Percentiles rank a stretch among this genome's conserved stretches.
Evolutionary conservation across 1,139 yeast species (phyloP).

Genomic region (Nakaseomyces glabratus): DNA sequence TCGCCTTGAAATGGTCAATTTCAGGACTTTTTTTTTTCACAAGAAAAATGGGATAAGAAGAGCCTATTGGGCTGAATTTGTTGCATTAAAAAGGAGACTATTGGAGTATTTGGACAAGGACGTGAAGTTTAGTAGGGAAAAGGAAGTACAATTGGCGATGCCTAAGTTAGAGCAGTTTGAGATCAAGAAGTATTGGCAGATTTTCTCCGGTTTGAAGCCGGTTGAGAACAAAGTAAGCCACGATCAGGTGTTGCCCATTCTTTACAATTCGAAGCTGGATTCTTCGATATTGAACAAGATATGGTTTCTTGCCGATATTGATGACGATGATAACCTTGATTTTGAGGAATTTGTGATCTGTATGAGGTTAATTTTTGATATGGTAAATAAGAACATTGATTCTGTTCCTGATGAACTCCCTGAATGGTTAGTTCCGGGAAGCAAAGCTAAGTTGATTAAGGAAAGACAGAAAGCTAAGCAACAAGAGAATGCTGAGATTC

Average conservation of each 20-base stretch:
- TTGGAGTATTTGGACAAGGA: no score
- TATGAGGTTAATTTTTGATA: slow-evolving; percentile 87
- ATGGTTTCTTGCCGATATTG: slow-evolving; percentile 92
- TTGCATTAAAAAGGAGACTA: no score
- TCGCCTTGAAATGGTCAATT: no score
- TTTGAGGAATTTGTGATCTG: slow-evolving; percentile 97
- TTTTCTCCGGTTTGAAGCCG: slow-evolving; percentile 83
- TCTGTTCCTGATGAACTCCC: slow-evolving; percentile 69
- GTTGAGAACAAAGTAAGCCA: slow-evolving; percentile 70
- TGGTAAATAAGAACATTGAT: slow-evolving; percentile 64
- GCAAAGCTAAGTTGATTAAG: slow-evolving; percentile 67
- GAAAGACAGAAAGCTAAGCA: slow-evolving; percentile 46
- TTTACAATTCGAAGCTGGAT: slow-evolving; percentile 77
- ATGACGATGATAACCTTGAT: slow-evolving; percentile 81
- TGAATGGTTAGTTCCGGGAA: slow-evolving; percentile 84
- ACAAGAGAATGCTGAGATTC: slow-evolving; percentile 30
- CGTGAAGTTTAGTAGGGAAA: no score
- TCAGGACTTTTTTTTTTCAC: no score
- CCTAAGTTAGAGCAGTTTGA: slow-evolving; percentile 84
- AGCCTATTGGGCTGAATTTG: no score
- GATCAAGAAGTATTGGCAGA: slow-evolving; percentile 94
- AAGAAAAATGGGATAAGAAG: no score
- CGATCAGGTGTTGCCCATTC: slow-evolving; percentile 74
- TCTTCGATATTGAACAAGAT: slow-evolving; percentile 68
- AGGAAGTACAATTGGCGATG: no score